A percentile compares a stretch with the other conserved stretches of the same genome.
These are phyloP conservation scores for Colletotrichum sp. DNA, from an alignment of 2,329 filamentous ascomycete species.

Conservation along the genomic window DNA sequence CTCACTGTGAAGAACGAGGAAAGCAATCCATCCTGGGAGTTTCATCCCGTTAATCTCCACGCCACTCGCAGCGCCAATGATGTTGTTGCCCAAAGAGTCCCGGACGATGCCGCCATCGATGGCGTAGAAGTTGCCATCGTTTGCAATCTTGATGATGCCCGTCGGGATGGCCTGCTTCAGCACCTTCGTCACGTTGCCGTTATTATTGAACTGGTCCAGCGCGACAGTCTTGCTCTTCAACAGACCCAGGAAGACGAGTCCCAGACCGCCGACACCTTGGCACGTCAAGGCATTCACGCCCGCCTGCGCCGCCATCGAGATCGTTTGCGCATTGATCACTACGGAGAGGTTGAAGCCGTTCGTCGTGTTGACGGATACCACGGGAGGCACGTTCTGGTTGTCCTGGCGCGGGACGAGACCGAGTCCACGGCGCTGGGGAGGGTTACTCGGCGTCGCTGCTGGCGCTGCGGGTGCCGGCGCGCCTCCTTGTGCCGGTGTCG, in stretches of 20 bases:
- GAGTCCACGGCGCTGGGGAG: not conserved
- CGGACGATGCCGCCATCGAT: slow-evolving; percentile 28
- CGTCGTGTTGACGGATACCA: slow-evolving; percentile 14
- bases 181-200: slow-evolving; percentile 9
- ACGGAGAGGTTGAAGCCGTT: slow-evolving; percentile 29
- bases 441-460: not conserved
- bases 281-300: slow-evolving; percentile 34
- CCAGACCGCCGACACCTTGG: slow-evolving; percentile 36
- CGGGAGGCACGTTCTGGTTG: not conserved
- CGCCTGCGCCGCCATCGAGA: slow-evolving; percentile 33
- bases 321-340: slow-evolving; percentile 30
- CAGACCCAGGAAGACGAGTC: slow-evolving; percentile 30
- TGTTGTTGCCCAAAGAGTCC: slow-evolving; percentile 21
- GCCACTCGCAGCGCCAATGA: slow-evolving; percentile 23
- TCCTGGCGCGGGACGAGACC: slow-evolving; percentile 1
- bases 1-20: slow-evolving; percentile 31
- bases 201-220: not conserved
- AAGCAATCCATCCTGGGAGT: slow-evolving; percentile 18
- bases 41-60: slow-evolving; percentile 23
- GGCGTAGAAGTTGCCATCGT: slow-evolving; percentile 29
- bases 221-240: slow-evolving; percentile 26
- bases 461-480: not conserved
- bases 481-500: not conserved
- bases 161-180: slow-evolving; percentile 29
- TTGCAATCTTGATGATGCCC: slow-evolving; percentile 29